Evolutionary conservation across 345 rosid genomes (phyloP).

Genomic region (Mercurialis annua): DNA sequence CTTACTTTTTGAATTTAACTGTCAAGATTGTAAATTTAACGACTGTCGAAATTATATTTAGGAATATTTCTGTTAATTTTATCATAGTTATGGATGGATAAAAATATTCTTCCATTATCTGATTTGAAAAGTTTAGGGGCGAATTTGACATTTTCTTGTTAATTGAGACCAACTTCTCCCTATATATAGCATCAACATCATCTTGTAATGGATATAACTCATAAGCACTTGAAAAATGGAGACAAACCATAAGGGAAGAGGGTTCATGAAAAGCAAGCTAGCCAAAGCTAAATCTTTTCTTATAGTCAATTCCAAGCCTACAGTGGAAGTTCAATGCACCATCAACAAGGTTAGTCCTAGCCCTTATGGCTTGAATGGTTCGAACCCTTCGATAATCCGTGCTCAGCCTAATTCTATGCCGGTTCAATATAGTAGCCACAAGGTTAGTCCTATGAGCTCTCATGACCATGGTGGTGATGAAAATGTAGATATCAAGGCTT

Average conservation of each 20-base stretch:
- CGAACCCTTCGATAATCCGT: slow-evolving; percentile 13
- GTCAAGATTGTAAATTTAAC: too few species aligned
- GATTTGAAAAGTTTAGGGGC: background rate
- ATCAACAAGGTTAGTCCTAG: slow-evolving; percentile 8
- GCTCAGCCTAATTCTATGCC: background rate
- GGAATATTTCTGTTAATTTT: too few species aligned
- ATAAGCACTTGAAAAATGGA: slow-evolving; percentile 28
- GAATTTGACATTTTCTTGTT: background rate
- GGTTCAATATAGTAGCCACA: background rate
- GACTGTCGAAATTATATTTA: too few species aligned
- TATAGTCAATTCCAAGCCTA: slow-evolving; percentile 11
- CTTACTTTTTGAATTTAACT: too few species aligned
- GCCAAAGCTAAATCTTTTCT: slow-evolving; percentile 25
- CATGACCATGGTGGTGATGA: slow-evolving; percentile 34
- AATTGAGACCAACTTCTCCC: background rate
- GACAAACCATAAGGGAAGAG: slow-evolving; percentile 22
- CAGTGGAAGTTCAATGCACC: background rate
- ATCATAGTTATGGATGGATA: too few species aligned
- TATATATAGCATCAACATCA: background rate
- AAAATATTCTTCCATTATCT: too few species aligned
- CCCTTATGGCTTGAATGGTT: background rate
- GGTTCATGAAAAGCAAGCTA: slow-evolving; percentile 27
- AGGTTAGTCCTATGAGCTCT: slow-evolving; percentile 5
- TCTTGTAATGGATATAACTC: background rate
- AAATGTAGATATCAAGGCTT: slow-evolving; percentile 42